Conservation (phyloP, 176 grass and related monocot genomes). For the Oryza brachyantha region DNA sequence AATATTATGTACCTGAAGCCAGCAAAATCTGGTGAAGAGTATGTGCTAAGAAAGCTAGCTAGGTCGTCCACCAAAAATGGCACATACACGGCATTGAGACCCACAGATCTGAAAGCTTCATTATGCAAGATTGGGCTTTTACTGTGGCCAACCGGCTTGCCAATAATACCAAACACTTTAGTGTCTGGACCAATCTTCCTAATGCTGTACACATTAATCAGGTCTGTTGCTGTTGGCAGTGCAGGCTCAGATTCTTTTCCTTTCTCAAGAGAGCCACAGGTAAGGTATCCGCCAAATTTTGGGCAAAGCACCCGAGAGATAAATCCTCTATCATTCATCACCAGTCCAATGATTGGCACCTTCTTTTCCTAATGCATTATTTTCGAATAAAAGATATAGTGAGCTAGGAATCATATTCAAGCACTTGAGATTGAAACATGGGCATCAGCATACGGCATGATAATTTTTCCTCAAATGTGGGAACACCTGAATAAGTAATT, state of each 20-base stretch:
- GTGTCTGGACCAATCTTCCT: constrained; percentile 66
- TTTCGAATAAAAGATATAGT: constrained; percentile 42
- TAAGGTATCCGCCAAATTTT: constrained; percentile 94
- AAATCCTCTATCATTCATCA: constrained; percentile 91
- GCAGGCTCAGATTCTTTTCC: constrained; percentile 73
- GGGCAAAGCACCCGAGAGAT: constrained; percentile 89
- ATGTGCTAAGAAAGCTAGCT: constrained; percentile 71
- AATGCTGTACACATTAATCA: constrained; percentile 83
- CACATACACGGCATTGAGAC: constrained; percentile 88
- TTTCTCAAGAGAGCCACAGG: constrained; percentile 69
- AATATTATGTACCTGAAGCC: constrained; percentile 73
- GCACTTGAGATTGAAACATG: constrained; percentile 19
- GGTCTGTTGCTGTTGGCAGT: constrained; percentile 67
- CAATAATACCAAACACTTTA: constrained; percentile 85
- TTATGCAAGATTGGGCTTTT: constrained; percentile 95
- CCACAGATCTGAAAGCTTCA: constrained; percentile 78
- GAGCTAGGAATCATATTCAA: constrained; percentile 33
- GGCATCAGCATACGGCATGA: constrained; percentile 20
- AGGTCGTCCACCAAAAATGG: constrained; percentile 95
- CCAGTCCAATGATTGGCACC: constrained; percentile 92
- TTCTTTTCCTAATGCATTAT: constrained; percentile 85
- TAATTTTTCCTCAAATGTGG: constrained; percentile 7
- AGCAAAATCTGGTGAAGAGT: constrained; percentile 89
- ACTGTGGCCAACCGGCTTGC: constrained; percentile 90
- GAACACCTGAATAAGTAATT: background rate